Percentiles rank a stretch among this genome's conserved stretches.
Evolutionary conservation across 2,329 filamentous ascomycete genomes (phyloP).

Genomic region (Cercospora zeae-maydis): DNA sequence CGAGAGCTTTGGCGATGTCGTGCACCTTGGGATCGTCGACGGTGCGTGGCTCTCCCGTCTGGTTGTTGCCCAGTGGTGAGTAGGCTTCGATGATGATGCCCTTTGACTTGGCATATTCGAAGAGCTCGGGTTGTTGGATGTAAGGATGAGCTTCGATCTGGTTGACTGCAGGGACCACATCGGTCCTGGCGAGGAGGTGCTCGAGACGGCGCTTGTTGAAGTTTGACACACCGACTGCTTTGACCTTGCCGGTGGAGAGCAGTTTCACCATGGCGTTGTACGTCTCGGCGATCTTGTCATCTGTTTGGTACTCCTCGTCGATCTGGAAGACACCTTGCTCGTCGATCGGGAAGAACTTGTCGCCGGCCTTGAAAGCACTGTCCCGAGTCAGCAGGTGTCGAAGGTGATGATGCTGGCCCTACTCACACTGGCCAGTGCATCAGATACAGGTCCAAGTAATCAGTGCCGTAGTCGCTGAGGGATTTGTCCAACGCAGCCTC

Average conservation of each 20-base stretch:
- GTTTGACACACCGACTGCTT: conserved; percentile 32
- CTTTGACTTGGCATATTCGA: conserved; percentile 23
- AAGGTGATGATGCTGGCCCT: conserved; percentile 36
- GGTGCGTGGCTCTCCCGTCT: conserved; percentile 22
- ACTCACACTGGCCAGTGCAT: conserved; percentile 49
- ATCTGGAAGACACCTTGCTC: conserved; percentile 13
- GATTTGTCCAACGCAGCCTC: conserved; percentile 29
- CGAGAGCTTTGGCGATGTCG: conserved; percentile 17
- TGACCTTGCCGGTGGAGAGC: conserved; percentile 27
- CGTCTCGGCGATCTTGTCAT: conserved; percentile 34
- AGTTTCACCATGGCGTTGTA: conserved; percentile 31
- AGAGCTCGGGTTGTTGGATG: conserved; percentile 24
- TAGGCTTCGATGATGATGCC: conserved; percentile 27
- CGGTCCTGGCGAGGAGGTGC: conserved; percentile 22
- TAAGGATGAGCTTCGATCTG: conserved; percentile 29
- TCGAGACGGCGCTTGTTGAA: conserved; percentile 28
- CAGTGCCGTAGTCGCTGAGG: conserved; percentile 43
- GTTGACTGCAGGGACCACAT: conserved; percentile 27
- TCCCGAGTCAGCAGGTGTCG: not conserved
- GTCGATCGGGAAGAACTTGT: conserved; percentile 43
- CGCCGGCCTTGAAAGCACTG: conserved; percentile 20
- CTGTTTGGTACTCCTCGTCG: conserved; percentile 40
- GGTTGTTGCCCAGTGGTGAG: conserved; percentile 38
- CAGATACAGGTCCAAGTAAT: conserved; percentile 51
- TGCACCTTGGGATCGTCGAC: conserved; percentile 24